Evolutionary conservation across 139 green algal genomes (phyloP).

Genomic region (Haematococcus lacustris): DNA sequence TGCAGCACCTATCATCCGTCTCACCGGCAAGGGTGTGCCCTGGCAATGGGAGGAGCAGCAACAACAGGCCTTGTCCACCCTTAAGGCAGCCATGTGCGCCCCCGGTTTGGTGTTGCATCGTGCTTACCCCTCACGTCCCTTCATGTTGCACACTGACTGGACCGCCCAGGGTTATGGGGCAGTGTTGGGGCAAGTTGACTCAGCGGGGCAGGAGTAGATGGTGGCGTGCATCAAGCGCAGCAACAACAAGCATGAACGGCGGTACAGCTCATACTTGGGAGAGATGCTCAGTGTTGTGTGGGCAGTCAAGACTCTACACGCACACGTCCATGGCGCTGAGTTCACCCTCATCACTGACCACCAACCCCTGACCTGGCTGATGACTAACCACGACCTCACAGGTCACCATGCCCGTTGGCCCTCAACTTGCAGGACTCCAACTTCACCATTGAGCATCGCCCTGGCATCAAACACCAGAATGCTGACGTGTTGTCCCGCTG

Average conservation of each 20-base stretch:
- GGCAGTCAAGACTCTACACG: no score
- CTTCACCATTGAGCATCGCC: constrained; percentile 12
- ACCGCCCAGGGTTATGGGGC: constrained; percentile 13
- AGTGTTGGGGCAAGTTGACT: constrained; percentile 29
- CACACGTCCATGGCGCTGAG: no score
- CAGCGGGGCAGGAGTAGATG: constrained; percentile 21
- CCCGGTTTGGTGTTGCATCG: constrained; percentile 6
- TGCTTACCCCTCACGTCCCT: not conserved
- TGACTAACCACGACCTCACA: constrained; percentile 6
- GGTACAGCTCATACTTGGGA: constrained; percentile 15
- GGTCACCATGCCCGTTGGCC: constrained; percentile 23
- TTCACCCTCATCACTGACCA: constrained; percentile 32
- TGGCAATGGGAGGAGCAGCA: constrained; percentile 19
- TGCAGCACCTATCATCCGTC: constrained; percentile 12
- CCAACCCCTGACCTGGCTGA: constrained; percentile 20
- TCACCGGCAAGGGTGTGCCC: constrained; percentile 16
- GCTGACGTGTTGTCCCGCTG: constrained; percentile 9
- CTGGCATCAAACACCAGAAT: constrained; percentile 13
- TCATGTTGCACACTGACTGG: constrained; percentile 14
- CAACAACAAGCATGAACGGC: constrained; percentile 16
- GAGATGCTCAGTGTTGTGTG: no score
- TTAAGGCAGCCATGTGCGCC: constrained; percentile 1
- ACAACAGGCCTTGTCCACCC: not conserved
- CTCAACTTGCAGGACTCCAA: constrained; percentile 17
- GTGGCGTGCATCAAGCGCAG: constrained; percentile 19